Evolutionary conservation across 73 alveolate genomes (phyloP).

Genomic region (Stentor coeruleus): DNA sequence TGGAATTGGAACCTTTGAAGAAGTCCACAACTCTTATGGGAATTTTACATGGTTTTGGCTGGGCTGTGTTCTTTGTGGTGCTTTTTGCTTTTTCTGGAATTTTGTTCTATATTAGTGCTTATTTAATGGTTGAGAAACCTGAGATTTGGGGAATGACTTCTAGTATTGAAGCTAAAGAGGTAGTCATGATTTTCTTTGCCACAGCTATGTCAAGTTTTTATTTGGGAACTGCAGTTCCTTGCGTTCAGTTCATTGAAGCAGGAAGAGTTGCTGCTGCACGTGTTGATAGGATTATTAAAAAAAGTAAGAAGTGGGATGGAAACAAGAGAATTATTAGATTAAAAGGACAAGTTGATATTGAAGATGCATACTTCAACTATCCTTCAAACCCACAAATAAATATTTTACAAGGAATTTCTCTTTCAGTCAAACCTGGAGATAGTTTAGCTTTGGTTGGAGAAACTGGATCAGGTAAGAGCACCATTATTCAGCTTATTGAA

Average conservation of each 20-base stretch:
- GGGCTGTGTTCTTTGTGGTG: not conserved
- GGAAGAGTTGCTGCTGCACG: conserved; percentile 26
- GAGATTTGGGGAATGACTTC: not conserved
- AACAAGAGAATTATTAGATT: not conserved
- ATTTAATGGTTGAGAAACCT: not conserved
- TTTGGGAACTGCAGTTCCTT: conserved; percentile 7
- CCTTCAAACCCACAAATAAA: conserved; percentile 33
- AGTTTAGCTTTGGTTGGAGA: conserved; percentile 57
- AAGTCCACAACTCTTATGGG: not conserved
- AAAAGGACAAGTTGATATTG: conserved; percentile 29
- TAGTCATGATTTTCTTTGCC: not conserved
- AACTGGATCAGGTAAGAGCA: conserved; percentile 64
- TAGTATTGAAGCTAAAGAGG: not conserved
- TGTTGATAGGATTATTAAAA: not conserved
- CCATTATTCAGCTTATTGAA: conserved; percentile 47
- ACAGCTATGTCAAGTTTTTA: conserved; percentile 12
- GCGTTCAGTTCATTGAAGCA: not conserved
- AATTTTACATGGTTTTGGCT: conserved; percentile 22
- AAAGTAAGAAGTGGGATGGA: not conserved
- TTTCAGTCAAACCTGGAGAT: conserved; percentile 41
- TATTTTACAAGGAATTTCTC: conserved; percentile 29
- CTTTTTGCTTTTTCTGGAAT: not conserved
- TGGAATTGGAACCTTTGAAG: not conserved
- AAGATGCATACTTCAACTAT: conserved; percentile 36
- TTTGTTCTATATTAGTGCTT: not conserved